Evolutionary conservation across 208 protist species (phyloP), one percentile per base, ranked within the genome.

Genomic region (Blechomonas ayalai): DNA sequence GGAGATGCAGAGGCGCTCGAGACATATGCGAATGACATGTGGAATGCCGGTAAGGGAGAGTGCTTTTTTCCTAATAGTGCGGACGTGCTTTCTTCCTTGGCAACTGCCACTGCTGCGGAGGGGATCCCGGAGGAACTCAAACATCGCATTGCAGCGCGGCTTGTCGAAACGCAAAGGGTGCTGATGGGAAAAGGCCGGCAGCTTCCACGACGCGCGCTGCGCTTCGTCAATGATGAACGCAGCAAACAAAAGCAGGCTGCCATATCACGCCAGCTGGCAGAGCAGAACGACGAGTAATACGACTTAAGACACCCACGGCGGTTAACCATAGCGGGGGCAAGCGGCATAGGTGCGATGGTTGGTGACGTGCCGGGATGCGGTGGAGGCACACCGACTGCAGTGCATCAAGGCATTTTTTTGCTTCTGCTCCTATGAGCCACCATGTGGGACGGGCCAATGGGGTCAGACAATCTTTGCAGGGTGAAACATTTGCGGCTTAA

Each of bases 71-170:
- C 83, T 10, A 61, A 61, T 32, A 92, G 84, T 45, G 52, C 66
- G 8, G 84, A 92, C 37, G 84, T 92, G 26, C 68, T 92, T 1
- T 90, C 80, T 1, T 67, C 69, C 8, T 70, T 92, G 25, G 84
- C 77, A 0, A 64, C 74, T 0, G 63, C 77, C 4, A 63, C 76
- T 1, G 48, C 54, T 8, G 52, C 59, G 2, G 41, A 44, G 0
- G 59, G 44, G 16, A 54, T 92, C 7, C 53, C 55, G 0, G 71
- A 65, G 8, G 66, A 36, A 2, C 27, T 77, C 39, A 63, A 73
- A 26, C 31, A 51, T 16, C 33, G 62, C 18, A 40, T 78, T 2
- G 66, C 72, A 4, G 56, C 78, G 8, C 65, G 77, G 8, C 77
- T 92, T 7, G 28, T 75, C 4, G 44, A 59, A 46, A 92, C 84